Percentiles rank a stretch among this genome's conserved stretches.
Evolutionary conservation across 2,329 filamentous ascomycete species (phyloP).

Genomic region (Dactylella cylindrospora): DNA sequence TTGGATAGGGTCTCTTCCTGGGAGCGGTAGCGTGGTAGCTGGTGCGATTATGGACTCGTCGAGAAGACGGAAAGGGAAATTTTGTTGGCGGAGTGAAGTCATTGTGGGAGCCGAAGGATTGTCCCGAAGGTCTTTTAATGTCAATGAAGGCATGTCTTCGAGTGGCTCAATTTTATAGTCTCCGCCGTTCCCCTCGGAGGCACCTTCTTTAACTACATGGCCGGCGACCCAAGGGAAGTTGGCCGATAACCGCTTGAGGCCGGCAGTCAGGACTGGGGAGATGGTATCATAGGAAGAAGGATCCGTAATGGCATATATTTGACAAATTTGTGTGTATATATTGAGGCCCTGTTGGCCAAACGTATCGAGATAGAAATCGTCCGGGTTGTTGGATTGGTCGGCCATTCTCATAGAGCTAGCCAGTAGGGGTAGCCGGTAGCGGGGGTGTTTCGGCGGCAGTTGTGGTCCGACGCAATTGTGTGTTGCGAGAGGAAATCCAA

Average conservation of each 20-base stretch:
- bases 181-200: constrained; percentile 49
- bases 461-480: too few relatives aligned
- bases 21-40: constrained; percentile 52
- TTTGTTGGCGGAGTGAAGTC: constrained; percentile 51
- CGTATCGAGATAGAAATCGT: constrained; percentile 35
- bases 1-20: constrained; percentile 47
- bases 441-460: too few relatives aligned
- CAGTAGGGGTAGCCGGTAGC: too few relatives aligned
- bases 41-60: constrained; percentile 56
- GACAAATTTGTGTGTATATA: constrained; percentile 30
- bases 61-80: constrained; percentile 58
- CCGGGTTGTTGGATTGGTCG: too few relatives aligned
- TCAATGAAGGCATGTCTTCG: constrained; percentile 50
- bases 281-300: constrained; percentile 22
- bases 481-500: too few relatives aligned
- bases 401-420: too few relatives aligned
- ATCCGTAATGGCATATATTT: constrained; percentile 23
- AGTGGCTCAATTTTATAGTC: constrained; percentile 54
- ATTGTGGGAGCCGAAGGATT: constrained; percentile 52
- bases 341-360: constrained; percentile 34
- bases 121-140: constrained; percentile 54
- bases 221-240: constrained; percentile 58
- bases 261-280: constrained; percentile 49
- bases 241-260: constrained; percentile 52
- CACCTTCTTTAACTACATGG: constrained; percentile 52